phyloP scores from a whole-genome alignment of 257 asterid species.

The Euphrasia confusa region DNA sequence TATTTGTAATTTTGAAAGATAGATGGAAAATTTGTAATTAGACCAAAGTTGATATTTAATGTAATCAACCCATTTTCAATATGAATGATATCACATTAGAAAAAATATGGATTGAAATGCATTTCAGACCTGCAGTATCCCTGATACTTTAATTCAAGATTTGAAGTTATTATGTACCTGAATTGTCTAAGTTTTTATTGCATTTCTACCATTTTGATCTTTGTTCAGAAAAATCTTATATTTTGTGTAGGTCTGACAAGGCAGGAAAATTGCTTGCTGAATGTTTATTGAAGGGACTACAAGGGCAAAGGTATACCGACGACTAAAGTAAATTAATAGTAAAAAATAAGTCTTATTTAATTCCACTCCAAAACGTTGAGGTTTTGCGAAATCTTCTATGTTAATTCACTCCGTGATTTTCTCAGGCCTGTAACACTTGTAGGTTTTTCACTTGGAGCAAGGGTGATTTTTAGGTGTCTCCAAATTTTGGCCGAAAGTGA shows the following conservation, averaged over 20 bases:
- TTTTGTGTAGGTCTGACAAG: conserved; percentile 68
- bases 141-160: conserved; percentile 7
- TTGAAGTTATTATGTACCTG: not conserved
- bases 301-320: conserved; percentile 66
- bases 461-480: conserved; percentile 89
- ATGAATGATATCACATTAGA: not conserved
- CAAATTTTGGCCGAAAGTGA: conserved; percentile 68
- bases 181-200: not conserved
- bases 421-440: conserved; percentile 95
- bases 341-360: conserved; percentile 10
- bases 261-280: conserved; percentile 91
- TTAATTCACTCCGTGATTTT: conserved; percentile 28
- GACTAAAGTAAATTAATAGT: not conserved
- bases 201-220: conserved; percentile 14
- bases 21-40: not conserved
- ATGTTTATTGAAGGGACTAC: conserved; percentile 76
- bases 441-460: conserved; percentile 97
- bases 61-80: not conserved
- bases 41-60: not conserved
- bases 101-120: not conserved
- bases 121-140: conserved; percentile 5
- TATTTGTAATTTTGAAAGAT: not conserved
- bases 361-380: conserved; percentile 12
- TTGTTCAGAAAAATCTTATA: not conserved
- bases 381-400: conserved; percentile 11